Conservation (phyloP, 176 grass and related monocot genomes). For the Leersia perrieri region DNA sequence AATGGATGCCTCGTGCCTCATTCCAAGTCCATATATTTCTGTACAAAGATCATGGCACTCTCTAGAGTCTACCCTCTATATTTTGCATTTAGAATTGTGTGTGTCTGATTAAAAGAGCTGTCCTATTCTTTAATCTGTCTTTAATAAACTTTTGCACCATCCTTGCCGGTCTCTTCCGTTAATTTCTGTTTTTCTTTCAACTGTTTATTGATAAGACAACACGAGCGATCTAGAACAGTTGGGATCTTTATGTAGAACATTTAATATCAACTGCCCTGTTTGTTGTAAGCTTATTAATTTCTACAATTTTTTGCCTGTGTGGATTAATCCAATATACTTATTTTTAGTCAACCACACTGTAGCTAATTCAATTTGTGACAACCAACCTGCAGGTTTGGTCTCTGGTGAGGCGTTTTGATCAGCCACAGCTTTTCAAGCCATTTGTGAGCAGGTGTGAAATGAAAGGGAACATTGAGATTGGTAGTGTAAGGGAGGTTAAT, state of each 20-base stretch:
- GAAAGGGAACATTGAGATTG: constrained; percentile 75
- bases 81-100: constrained; percentile 6
- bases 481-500: constrained; percentile 88
- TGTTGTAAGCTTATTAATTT: neutral
- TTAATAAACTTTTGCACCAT: constrained; percentile 17
- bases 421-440: constrained; percentile 93
- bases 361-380: neutral
- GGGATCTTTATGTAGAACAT: constrained; percentile 1
- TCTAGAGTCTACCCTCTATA: constrained; percentile 11
- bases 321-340: neutral
- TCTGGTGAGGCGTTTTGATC: constrained; percentile 96
- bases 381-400: constrained; percentile 74
- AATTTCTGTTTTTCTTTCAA: neutral
- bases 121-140: constrained; percentile 6
- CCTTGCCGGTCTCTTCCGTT: constrained; percentile 28
- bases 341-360: neutral
- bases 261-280: constrained; percentile 8
- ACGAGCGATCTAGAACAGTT: constrained; percentile 3
- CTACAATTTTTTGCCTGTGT: neutral
- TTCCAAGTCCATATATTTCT: constrained; percentile 24
- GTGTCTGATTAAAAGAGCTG: constrained; percentile 24
- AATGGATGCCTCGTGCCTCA: constrained; percentile 23
- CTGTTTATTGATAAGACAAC: constrained; percentile 26
- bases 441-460: constrained; percentile 92
- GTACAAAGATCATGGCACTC: neutral